These are phyloP conservation scores for Dactylis glomerata DNA, from an alignment of 176 grass and related monocot species.

Conservation along the genomic window DNA sequence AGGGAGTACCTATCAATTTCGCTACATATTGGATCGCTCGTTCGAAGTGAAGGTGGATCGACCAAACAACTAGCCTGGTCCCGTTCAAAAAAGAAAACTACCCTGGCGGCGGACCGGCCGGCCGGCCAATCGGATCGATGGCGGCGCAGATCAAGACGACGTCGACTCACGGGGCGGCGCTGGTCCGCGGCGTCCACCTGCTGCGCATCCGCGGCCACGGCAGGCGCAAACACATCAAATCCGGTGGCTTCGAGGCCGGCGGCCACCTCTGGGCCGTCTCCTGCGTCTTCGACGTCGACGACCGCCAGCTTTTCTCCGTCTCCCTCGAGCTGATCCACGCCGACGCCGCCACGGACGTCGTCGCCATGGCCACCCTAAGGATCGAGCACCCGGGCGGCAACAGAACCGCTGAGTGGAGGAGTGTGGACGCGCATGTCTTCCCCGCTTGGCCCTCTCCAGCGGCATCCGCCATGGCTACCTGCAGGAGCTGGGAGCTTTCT, in stretches of 20 bases:
- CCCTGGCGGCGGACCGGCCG: too few species aligned
- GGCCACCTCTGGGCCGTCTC: background rate
- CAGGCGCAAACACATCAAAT: background rate
- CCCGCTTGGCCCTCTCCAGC: background rate
- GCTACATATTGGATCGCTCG: too few species aligned
- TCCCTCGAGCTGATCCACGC: background rate
- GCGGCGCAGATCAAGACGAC: background rate
- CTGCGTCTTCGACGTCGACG: background rate
- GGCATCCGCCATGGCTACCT: background rate
- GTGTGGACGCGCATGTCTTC: background rate
- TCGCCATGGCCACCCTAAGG: background rate
- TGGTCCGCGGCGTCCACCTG: background rate
- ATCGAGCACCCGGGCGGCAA: background rate
- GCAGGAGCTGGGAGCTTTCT: background rate
- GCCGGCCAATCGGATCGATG: background rate
- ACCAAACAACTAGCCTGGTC: too few species aligned
- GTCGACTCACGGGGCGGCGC: background rate
- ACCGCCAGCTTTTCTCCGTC: background rate
- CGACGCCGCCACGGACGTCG: background rate
- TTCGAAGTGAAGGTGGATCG: too few species aligned
- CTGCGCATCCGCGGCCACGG: background rate
- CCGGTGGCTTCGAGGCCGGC: background rate
- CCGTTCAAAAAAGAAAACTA: too few species aligned
- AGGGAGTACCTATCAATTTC: too few species aligned
- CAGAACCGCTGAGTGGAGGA: background rate